phyloP scores from a whole-genome alignment of 2,329 filamentous ascomycete species.

The Ampelomyces quisqualis region DNA sequence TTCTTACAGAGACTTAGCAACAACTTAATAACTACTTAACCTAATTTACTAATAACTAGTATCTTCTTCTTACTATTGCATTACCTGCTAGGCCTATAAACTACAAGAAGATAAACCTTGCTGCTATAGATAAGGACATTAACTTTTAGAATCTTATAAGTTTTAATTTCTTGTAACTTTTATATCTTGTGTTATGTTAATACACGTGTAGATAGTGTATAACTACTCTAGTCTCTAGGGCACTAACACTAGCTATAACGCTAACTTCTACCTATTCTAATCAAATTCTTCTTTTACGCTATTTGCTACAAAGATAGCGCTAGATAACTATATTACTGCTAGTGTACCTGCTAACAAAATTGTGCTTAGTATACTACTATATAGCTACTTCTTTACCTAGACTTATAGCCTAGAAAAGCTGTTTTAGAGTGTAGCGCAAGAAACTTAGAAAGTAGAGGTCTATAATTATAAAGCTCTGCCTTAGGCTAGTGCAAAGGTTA shows the following conservation, averaged over 20 bases:
- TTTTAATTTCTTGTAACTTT: not conserved
- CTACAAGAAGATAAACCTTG: not conserved
- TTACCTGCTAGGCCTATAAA: not conserved
- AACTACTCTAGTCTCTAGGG: not conserved
- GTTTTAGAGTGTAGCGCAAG: not conserved
- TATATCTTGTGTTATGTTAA: not conserved
- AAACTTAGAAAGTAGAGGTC: not conserved
- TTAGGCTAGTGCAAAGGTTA: not conserved
- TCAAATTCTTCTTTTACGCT: not conserved
- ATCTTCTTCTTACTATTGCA: not conserved
- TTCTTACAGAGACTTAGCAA: not conserved
- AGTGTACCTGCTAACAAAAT: not conserved
- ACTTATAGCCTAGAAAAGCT: not conserved
- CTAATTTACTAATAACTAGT: not conserved
- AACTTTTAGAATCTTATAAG: not conserved
- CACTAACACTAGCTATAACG: not conserved
- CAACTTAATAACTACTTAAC: not conserved
- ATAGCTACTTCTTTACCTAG: not conserved
- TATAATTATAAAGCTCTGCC: not conserved
- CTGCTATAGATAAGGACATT: not conserved
- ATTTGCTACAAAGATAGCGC: not conserved
- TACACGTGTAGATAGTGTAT: not conserved
- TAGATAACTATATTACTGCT: not conserved
- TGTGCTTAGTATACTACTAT: not conserved
- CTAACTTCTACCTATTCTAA: not conserved